Evolutionary conservation across 495 filamentous ascomycete genomes (phyloP).

Genomic region (Schizothecium vesticola): DNA sequence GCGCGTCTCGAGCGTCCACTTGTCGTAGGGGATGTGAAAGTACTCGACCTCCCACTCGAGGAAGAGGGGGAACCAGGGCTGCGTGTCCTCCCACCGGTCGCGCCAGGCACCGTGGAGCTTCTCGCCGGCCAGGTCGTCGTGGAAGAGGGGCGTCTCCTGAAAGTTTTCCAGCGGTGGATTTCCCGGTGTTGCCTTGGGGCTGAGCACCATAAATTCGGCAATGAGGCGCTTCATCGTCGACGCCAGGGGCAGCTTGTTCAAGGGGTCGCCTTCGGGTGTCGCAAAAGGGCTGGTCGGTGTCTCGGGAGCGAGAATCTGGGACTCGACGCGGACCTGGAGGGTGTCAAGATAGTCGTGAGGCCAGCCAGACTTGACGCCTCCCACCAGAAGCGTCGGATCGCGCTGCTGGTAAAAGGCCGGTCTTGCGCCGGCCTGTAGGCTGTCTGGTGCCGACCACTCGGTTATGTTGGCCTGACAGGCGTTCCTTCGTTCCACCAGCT

Average conservation of each 20-base stretch:
- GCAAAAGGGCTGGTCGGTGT: neutral
- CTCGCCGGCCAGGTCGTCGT: neutral
- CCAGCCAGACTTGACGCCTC: conserved; percentile 42
- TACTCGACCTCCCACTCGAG: conserved; percentile 52
- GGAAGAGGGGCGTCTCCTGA: neutral
- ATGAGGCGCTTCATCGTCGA: neutral
- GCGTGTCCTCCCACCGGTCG: conserved; percentile 36
- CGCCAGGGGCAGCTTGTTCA: too few relatives aligned
- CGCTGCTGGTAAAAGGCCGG: conserved; percentile 26
- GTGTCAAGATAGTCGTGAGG: conserved; percentile 39
- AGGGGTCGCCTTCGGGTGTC: too few relatives aligned
- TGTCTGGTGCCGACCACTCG: conserved; percentile 1
- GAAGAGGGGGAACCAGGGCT: conserved; percentile 49
- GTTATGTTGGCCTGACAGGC: too few relatives aligned
- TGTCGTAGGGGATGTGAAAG: conserved; percentile 35
- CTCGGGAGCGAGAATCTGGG: conserved; percentile 16
- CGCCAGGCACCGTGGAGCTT: conserved; percentile 10
- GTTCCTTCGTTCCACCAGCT: too few relatives aligned
- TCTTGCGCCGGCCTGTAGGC: conserved; percentile 6
- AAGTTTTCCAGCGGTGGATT: neutral
- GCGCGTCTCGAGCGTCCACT: conserved; percentile 28
- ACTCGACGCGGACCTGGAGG: conserved; percentile 29
- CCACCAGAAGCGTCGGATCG: conserved; percentile 47
- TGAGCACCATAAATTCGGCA: neutral
- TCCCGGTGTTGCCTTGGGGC: neutral